Base-by-base conservation (phyloP, 2,329 filamentous ascomycete species). In the Clonostachys chloroleuca region DNA sequence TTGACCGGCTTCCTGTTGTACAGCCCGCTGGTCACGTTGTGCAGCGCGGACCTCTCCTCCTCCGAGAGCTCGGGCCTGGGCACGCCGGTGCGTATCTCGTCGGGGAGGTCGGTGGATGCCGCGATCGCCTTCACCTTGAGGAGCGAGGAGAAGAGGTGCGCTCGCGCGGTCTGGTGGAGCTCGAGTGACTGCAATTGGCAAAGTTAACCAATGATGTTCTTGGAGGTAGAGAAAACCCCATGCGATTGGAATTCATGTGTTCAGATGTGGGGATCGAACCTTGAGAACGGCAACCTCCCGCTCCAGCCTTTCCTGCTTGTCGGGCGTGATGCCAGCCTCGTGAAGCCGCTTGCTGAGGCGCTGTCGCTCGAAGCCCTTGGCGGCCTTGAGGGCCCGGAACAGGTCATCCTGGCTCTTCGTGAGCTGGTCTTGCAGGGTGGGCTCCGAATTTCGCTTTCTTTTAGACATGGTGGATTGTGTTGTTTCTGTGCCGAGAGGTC, bases 351-450 rank as follows among this genome's bases (percentile, higher is more conserved):
- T 85, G 51, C 84, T 77, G 50, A 87, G 76, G 53, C 90, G 87
- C 67, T 92, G 89, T 42, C 87, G 78, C 70, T 92, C 88, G 59
- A 89, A 86, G 42, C 84, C 84, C 60, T 88, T 89, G 48, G 84
- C 85, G 12, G 76, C 72, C 64, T 90, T 90, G 50, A 92, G 73
- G 1, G 84, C 85, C 49, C 81, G 77, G 51, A 77, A 76, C 9
- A 92, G 71, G 35, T 83, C 74, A 59, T 80, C 81, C 52, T 77
- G 73, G 56, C 75, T 70, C 54, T 78, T 75, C 9, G 71, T 65
- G n/a, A 84, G 68, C 51, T 74, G 72, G 9, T 74, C 69, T 9
- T 74, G 68, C 42, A 81, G 64, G 48, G 61, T 67, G 33, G 67
- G 63, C 42, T 75, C 70, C 48, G 61, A 54, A 6, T 60, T 61